These are phyloP conservation scores for Byssochlamys sp. DNA, from an alignment of 2,329 filamentous ascomycete species.

Conservation along the genomic window DNA sequence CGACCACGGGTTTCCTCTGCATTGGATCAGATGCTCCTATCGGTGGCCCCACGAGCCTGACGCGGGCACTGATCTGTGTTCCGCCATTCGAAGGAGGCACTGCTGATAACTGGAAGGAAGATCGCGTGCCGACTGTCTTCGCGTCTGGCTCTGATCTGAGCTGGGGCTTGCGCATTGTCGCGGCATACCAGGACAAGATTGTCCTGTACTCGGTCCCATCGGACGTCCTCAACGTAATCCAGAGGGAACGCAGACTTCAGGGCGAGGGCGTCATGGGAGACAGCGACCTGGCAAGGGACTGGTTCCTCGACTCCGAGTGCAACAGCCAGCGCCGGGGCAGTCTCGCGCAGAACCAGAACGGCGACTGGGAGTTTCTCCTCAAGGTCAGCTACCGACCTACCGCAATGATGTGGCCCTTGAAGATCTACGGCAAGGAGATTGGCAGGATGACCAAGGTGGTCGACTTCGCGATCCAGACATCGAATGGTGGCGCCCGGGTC, in stretches of 20 bases:
- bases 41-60: constrained; percentile 48
- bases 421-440: constrained; percentile 42
- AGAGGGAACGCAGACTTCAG: constrained; percentile 24
- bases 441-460: constrained; percentile 38
- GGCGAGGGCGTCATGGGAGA: constrained; percentile 24
- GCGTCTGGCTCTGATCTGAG: constrained; percentile 47
- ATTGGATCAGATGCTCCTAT: constrained; percentile 54
- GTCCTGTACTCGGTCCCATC: constrained; percentile 54
- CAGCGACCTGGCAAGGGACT: constrained; percentile 23
- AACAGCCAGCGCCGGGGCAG: constrained; percentile 20
- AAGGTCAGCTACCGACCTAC: constrained; percentile 27
- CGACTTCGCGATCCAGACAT: constrained; percentile 41
- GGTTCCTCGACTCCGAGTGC: constrained; percentile 21
- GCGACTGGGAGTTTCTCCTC: constrained; percentile 33
- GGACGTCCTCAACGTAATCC: constrained; percentile 42
- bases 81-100: constrained; percentile 23
- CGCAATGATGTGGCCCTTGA: constrained; percentile 40
- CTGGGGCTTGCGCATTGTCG: constrained; percentile 51
- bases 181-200: constrained; percentile 43
- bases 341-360: constrained; percentile 24
- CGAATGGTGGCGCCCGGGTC: constrained; percentile 36
- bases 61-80: constrained; percentile 50
- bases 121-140: constrained; percentile 44
- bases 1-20: constrained; percentile 46
- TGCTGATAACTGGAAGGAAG: constrained; percentile 7